These are phyloP conservation scores for Crithidia brevicula DNA, from an alignment of 208 protist species.

Conservation along the genomic window DNA sequence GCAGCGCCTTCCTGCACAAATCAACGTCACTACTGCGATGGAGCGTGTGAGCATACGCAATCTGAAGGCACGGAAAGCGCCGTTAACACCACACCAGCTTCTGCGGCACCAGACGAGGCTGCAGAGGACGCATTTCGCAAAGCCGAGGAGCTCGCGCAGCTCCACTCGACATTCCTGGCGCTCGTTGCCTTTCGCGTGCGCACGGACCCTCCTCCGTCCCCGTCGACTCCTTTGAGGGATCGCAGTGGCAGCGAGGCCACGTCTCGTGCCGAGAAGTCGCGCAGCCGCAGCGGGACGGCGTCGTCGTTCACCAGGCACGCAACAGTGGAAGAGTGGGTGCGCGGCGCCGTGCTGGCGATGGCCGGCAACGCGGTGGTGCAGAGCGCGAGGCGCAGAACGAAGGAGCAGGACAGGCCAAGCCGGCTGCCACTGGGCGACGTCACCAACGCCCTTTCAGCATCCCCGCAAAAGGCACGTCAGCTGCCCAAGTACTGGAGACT, in stretches of 20 bases:
- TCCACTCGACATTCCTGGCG: slow-evolving; percentile 22
- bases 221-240: background rate
- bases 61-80: background rate
- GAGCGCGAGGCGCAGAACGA: slow-evolving; percentile 23
- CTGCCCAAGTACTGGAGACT: slow-evolving; percentile 47
- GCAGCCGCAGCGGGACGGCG: slow-evolving; percentile 15
- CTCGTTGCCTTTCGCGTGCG: slow-evolving; percentile 19
- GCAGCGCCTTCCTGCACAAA: background rate
- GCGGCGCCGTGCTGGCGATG: slow-evolving; percentile 50
- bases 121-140: background rate
- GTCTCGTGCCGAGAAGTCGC: slow-evolving; percentile 3
- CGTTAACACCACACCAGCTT: background rate
- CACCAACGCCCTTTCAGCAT: slow-evolving; percentile 7
- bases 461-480: slow-evolving; percentile 3
- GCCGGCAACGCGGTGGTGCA: slow-evolving; percentile 58
- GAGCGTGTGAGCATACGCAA: no score
- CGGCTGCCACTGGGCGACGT: slow-evolving; percentile 16
- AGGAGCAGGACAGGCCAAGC: background rate
- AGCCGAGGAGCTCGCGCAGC: slow-evolving; percentile 32
- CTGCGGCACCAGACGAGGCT: background rate
- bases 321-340: slow-evolving; percentile 45
- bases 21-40: background rate
- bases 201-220: background rate
- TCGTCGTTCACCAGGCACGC: background rate
- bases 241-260: background rate